Evolutionary conservation across 116 monocot genomes (phyloP), one percentile per base, ranked within the genome.

Genomic region (Iris pallida): DNA sequence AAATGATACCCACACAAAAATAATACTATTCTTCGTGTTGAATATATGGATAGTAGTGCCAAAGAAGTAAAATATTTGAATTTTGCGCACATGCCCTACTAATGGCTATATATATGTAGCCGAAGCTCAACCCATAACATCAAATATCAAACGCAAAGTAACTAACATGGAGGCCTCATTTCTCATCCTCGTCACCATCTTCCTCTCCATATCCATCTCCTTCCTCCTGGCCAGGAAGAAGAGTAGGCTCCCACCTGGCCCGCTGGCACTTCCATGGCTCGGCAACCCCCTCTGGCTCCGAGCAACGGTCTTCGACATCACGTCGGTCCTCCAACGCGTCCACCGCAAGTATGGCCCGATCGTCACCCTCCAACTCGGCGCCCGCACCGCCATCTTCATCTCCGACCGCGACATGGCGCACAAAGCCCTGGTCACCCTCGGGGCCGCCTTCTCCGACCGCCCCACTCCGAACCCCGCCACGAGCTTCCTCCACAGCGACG

Each of bases 371-470:
- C 68, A 12, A n/a, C 10, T 79, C 55, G 63, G 53, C 56, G 68
- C 73, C 20, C 48, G 18, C 4, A 8, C 16, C 61, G 5, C 19
- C 18, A 79, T 79, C 68, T 68, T 73, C 68, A 73, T 79, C 73
- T 54, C 69, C 41, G 79, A 79, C 15, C 72, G 52, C 19, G n/a
- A n/a, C 42, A 58, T 76, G 51, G 72, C 72, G 53, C 72, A 73
- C 63, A 3, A 51, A 14, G 66, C 75, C 11, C 70, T 83, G 11
- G 53, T 84, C 57, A 9, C 63, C 20, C 41, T 66, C 10, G 76
- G 76, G 19, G 67, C 76, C 5, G 7, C 51, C 8, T 77, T 77
- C 66, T 14, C 84, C 55, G 55, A 80, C 55, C 76, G 78, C 11
- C 78, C 61, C 16, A 20, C 17, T 6, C 41, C 68, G 5, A 7